Evolutionary conservation across 129 eudicot species (phyloP).

Genomic region (Cynara cardunculus): DNA sequence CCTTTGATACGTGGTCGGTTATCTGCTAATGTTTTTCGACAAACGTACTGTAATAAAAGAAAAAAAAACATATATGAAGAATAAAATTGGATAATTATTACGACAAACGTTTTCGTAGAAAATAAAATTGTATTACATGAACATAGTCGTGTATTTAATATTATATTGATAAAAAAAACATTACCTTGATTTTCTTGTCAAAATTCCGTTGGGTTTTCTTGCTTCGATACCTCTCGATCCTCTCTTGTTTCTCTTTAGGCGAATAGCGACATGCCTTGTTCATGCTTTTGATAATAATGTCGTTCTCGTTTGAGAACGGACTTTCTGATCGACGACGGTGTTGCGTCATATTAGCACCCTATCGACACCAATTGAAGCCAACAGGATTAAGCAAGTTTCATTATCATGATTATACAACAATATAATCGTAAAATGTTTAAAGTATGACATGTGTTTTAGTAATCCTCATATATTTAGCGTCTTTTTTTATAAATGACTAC

Average conservation of each 20-base stretch:
- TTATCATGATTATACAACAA: background rate
- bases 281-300: conserved; percentile 59
- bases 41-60: conserved; percentile 44
- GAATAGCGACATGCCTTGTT: conserved; percentile 46
- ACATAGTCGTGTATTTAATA: background rate
- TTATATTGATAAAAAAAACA: background rate
- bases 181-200: conserved; percentile 78
- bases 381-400: background rate
- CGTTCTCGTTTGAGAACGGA: conserved; percentile 39
- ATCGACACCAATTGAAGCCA: background rate
- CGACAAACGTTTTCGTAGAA: background rate
- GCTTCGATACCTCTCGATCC: conserved; percentile 67
- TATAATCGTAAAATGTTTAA: background rate
- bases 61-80: background rate
- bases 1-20: conserved; percentile 70
- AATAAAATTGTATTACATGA: background rate
- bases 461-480: background rate
- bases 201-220: conserved; percentile 70
- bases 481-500: background rate
- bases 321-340: conserved; percentile 42
- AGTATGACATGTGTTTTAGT: background rate
- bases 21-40: conserved; percentile 77
- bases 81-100: background rate
- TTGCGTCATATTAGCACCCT: conserved; percentile 31
- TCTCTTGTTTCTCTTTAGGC: conserved; percentile 69